Conservation (phyloP, 331 rosid genomes). For the Quercus tomentella region DNA sequence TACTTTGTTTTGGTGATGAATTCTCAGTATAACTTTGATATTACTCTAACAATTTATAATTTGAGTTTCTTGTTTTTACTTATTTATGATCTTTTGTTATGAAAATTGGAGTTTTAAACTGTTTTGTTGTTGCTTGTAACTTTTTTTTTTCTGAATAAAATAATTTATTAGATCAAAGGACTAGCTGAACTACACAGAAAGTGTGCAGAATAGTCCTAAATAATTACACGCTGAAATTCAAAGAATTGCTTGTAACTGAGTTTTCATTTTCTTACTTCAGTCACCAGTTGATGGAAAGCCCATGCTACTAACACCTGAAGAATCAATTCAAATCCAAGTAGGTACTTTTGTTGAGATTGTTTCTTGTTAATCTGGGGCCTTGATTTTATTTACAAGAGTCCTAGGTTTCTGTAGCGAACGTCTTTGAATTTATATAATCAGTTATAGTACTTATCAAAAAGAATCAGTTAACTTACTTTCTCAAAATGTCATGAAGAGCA, state of each 20-base stretch:
- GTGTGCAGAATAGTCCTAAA: no score
- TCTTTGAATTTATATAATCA: background rate
- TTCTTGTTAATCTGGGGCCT: background rate
- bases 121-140: constrained; percentile 24
- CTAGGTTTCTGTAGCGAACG: background rate
- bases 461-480: background rate
- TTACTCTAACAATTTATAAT: background rate
- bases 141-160: background rate
- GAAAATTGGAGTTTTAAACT: background rate
- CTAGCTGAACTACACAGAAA: no score
- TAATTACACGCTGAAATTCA: no score
- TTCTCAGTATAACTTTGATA: background rate
- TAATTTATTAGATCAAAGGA: no score
- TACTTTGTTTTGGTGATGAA: background rate
- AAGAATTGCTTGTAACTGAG: constrained; percentile 19
- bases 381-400: background rate
- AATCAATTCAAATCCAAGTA: constrained; percentile 93
- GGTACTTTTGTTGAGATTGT: constrained; percentile 13
- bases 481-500: background rate
- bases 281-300: constrained; percentile 97
- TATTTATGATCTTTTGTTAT: background rate
- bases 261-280: constrained; percentile 37
- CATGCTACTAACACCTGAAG: constrained; percentile 97
- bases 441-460: background rate
- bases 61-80: background rate